Percentiles rank a stretch among this genome's conserved stretches.
Conservation (phyloP, 1,139 yeast genomes). For the Lodderomyces elongisporus region DNA sequence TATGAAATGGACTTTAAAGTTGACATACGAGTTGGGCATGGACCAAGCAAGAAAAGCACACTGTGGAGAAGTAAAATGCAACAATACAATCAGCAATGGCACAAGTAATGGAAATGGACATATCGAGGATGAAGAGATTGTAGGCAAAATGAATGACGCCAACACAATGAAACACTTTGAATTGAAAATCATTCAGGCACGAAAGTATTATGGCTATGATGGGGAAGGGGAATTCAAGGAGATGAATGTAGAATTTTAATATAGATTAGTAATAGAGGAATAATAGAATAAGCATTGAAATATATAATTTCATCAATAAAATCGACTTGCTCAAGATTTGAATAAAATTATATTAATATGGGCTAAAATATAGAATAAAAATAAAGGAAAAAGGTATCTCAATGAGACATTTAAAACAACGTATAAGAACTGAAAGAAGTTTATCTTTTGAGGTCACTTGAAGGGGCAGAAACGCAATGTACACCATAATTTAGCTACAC, state of each 20-base stretch:
- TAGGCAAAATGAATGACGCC: constrained; percentile 33
- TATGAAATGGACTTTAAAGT: constrained; percentile 41
- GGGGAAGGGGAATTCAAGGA: constrained; percentile 20
- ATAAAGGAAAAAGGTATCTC: too few species aligned
- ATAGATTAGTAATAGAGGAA: neutral
- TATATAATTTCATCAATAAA: too few species aligned
- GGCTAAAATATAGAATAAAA: too few species aligned
- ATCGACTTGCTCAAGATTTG: too few species aligned
- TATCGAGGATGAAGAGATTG: constrained; percentile 7
- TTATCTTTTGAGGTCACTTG: too few species aligned
- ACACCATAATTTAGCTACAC: too few species aligned
- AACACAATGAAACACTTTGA: constrained; percentile 39
- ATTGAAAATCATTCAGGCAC: constrained; percentile 34
- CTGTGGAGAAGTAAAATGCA: neutral
- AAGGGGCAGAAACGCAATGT: too few species aligned
- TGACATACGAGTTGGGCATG: constrained; percentile 31
- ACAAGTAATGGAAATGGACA: constrained; percentile 3
- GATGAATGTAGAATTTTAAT: neutral
- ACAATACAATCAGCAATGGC: constrained; percentile 1
- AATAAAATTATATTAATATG: too few species aligned
- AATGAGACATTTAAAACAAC: too few species aligned
- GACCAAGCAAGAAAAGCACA: constrained; percentile 11
- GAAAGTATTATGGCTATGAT: constrained; percentile 22
- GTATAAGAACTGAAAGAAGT: too few species aligned
- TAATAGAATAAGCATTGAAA: too few species aligned